Percentiles rank a stretch among this genome's conserved stretches.
These are phyloP conservation scores for Aspergillus piperis DNA, from an alignment of 2,329 filamentous ascomycete species.

Conservation along the genomic window DNA sequence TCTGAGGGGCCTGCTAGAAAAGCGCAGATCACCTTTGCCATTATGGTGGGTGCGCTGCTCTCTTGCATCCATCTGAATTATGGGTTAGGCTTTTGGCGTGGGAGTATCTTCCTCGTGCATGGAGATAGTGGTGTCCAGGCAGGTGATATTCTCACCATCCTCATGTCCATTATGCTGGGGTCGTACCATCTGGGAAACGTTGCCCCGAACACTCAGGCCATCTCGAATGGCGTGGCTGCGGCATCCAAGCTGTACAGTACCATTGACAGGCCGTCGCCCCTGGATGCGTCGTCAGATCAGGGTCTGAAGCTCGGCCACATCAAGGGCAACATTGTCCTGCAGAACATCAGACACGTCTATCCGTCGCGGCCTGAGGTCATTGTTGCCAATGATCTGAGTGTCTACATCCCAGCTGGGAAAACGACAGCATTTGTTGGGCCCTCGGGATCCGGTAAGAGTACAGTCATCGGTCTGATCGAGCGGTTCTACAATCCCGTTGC, in stretches of 20 bases:
- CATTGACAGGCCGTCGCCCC: constrained; percentile 43
- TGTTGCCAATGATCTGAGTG: constrained; percentile 47
- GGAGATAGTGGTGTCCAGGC: constrained; percentile 23
- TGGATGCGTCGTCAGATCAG: constrained; percentile 38
- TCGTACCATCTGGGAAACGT: constrained; percentile 42
- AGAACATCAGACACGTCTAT: constrained; percentile 50
- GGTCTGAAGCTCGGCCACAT: constrained; percentile 28
- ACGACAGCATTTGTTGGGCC: constrained; percentile 61
- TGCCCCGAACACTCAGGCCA: constrained; percentile 43
- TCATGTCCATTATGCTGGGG: constrained; percentile 37
- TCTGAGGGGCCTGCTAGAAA: constrained; percentile 30
- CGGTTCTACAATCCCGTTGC: constrained; percentile 60
- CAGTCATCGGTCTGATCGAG: constrained; percentile 55
- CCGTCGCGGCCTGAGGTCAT: constrained; percentile 47
- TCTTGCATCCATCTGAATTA: constrained; percentile 37
- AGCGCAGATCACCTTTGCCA: constrained; percentile 30
- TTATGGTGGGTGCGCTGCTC: constrained; percentile 33
- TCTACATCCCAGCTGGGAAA: constrained; percentile 50
- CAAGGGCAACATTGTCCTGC: constrained; percentile 41
- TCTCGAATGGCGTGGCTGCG: constrained; percentile 48
- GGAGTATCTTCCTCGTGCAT: constrained; percentile 29
- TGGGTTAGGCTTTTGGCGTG: constrained; percentile 39
- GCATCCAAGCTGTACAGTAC: constrained; percentile 40
- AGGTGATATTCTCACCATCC: constrained; percentile 31
- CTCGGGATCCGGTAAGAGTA: constrained; percentile 46